Evolutionary conservation across 495 filamentous ascomycete species (phyloP).

Genomic region (Penicillium salamii): DNA sequence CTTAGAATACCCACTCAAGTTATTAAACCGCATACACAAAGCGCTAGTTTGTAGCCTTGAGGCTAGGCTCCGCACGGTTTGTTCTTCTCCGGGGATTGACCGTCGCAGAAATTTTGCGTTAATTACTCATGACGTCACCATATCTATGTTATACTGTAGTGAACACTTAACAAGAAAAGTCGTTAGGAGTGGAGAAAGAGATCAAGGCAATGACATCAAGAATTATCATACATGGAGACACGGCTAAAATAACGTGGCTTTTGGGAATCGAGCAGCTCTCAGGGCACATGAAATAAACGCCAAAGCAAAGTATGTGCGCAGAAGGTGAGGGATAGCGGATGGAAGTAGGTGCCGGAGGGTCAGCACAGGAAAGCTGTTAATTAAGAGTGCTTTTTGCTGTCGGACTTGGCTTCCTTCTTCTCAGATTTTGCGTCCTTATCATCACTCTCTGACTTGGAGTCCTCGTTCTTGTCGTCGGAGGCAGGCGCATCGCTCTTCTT

Average conservation of each 20-base stretch:
- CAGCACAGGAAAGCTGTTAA: neutral
- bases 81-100: no score
- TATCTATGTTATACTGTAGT: no score
- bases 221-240: conserved; percentile 7
- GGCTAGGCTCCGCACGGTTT: no score
- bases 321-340: neutral
- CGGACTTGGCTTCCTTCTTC: conserved; percentile 10
- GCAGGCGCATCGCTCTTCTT: conserved; percentile 12
- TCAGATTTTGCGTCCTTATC: conserved; percentile 9
- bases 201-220: neutral
- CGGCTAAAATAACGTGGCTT: conserved; percentile 1
- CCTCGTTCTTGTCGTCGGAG: conserved; percentile 11
- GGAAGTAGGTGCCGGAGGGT: neutral
- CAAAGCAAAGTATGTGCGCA: conserved; percentile 15
- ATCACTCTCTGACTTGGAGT: conserved; percentile 16
- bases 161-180: neutral
- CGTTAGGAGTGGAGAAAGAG: conserved; percentile 11
- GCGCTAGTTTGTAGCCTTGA: no score
- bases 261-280: conserved; percentile 6
- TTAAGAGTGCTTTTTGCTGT: conserved; percentile 11
- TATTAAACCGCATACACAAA: no score
- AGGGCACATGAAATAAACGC: conserved; percentile 15
- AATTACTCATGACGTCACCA: conserved; percentile 1
- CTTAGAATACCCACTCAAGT: no score
- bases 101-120: no score